phyloP scores from a whole-genome alignment of 805 yeast genomes.

The Myxozyma kluyveri region DNA sequence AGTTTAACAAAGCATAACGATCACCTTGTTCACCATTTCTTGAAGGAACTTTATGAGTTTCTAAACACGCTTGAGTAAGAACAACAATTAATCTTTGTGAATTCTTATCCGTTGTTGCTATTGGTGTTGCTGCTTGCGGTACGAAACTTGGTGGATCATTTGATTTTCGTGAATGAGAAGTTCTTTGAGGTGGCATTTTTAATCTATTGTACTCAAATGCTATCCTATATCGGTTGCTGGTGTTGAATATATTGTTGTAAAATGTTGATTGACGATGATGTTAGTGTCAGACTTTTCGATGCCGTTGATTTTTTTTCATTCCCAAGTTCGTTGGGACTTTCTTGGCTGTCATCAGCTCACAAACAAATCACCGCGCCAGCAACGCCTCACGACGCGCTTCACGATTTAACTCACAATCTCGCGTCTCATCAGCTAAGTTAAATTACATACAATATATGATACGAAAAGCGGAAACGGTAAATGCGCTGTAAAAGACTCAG shows the following conservation, averaged over 20 bases:
- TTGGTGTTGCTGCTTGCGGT: conserved; percentile 80
- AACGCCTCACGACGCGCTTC: too few species aligned
- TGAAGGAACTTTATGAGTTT: conserved; percentile 79
- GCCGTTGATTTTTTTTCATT: neutral
- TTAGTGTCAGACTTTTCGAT: neutral
- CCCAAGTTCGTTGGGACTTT: neutral
- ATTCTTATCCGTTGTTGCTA: conserved; percentile 77
- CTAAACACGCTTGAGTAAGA: conserved; percentile 92
- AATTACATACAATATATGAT: too few species aligned
- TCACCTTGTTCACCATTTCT: conserved; percentile 74
- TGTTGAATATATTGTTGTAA: neutral
- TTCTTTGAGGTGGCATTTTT: conserved; percentile 49
- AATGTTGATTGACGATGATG: neutral
- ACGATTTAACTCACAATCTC: too few species aligned
- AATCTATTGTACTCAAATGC: neutral
- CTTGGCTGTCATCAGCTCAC: too few species aligned
- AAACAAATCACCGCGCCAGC: too few species aligned
- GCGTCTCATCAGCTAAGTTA: too few species aligned
- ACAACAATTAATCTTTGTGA: conserved; percentile 90
- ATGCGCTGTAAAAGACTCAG: too few species aligned
- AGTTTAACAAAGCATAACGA: conserved; percentile 87
- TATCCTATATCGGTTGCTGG: neutral
- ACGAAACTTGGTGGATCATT: conserved; percentile 61
- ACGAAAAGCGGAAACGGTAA: too few species aligned
- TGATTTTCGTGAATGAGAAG: conserved; percentile 20